Evolutionary conservation across 2,329 filamentous ascomycete species (phyloP).

Genomic region (Samsoniella hepiali): DNA sequence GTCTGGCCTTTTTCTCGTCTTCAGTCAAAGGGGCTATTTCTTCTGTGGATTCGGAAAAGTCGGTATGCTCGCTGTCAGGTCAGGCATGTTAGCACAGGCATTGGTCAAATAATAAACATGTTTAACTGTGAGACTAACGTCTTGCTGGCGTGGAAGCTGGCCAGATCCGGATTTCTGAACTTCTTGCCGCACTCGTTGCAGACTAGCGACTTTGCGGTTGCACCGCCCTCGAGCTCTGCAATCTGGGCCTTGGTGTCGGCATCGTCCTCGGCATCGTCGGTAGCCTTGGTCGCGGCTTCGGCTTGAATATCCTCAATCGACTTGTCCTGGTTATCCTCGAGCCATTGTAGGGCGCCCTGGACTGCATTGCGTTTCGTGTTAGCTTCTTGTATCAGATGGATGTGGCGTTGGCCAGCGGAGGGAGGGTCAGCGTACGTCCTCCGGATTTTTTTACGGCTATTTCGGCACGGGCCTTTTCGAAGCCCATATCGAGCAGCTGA

Average conservation of each 20-base stretch:
- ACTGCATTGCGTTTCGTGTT: conserved; percentile 48
- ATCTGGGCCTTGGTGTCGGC: conserved; percentile 53
- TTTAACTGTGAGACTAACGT: conserved; percentile 48
- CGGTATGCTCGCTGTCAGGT: conserved; percentile 65
- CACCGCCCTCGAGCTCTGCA: conserved; percentile 63
- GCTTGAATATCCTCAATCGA: conserved; percentile 75
- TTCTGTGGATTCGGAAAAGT: conserved; percentile 92
- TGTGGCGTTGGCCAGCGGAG: background rate
- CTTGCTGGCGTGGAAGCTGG: conserved; percentile 87
- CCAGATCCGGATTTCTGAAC: conserved; percentile 76
- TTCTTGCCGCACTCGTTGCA: conserved; percentile 96
- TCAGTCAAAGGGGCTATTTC: conserved; percentile 87
- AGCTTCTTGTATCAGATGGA: background rate
- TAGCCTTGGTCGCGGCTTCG: conserved; percentile 34
- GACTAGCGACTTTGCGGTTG: conserved; percentile 68
- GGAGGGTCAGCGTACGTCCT: conserved; percentile 56
- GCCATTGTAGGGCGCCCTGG: conserved; percentile 88
- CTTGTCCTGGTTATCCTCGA: conserved; percentile 88
- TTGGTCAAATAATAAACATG: background rate
- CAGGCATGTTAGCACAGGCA: background rate
- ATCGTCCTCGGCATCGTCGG: conserved; percentile 46
- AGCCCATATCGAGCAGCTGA: conserved; percentile 68
- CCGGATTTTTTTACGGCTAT: conserved; percentile 82
- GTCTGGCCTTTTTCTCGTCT: conserved; percentile 79
- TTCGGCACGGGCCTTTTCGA: conserved; percentile 77